phyloP scores from a whole-genome alignment of 768 basidiomycete species.

The Filobasidium floriforme region DNA sequence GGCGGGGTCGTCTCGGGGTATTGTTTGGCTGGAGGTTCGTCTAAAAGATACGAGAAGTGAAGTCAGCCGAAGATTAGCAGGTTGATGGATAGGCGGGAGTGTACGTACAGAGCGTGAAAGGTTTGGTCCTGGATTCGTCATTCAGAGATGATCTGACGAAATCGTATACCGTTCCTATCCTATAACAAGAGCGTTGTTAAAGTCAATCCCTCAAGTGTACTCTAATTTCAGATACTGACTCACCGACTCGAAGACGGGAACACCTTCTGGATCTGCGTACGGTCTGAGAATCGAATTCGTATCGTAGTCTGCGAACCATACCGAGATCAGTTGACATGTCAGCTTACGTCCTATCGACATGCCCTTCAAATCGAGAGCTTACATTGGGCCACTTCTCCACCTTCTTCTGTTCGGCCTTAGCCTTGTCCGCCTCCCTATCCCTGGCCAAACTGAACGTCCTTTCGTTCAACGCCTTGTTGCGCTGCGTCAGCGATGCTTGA shows the following conservation, averaged over 20 bases:
- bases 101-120: conserved; percentile 40
- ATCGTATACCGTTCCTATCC: conserved; percentile 41
- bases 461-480: conserved; percentile 37
- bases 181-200: conserved; percentile 14
- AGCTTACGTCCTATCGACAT: background rate
- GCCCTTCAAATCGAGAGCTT: conserved; percentile 1
- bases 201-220: background rate
- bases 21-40: conserved; percentile 39
- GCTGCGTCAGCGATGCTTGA: conserved; percentile 33
- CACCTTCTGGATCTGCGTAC: conserved; percentile 39
- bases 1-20: conserved; percentile 38
- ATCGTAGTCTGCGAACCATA: conserved; percentile 33
- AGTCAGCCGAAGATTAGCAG: background rate
- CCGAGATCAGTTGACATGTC: background rate
- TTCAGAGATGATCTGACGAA: conserved; percentile 37
- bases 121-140: conserved; percentile 26
- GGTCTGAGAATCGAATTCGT: conserved; percentile 40
- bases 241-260: conserved; percentile 40
- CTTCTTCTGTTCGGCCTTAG: conserved; percentile 32
- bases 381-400: conserved; percentile 41
- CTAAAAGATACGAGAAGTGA: conserved; percentile 16
- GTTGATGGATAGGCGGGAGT: background rate
- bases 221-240: conserved; percentile 12
- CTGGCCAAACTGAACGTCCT: conserved; percentile 36
- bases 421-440: conserved; percentile 36